phyloP scores from a whole-genome alignment of 371 early-diverging fungal species.

The Mortierella sp. region DNA sequence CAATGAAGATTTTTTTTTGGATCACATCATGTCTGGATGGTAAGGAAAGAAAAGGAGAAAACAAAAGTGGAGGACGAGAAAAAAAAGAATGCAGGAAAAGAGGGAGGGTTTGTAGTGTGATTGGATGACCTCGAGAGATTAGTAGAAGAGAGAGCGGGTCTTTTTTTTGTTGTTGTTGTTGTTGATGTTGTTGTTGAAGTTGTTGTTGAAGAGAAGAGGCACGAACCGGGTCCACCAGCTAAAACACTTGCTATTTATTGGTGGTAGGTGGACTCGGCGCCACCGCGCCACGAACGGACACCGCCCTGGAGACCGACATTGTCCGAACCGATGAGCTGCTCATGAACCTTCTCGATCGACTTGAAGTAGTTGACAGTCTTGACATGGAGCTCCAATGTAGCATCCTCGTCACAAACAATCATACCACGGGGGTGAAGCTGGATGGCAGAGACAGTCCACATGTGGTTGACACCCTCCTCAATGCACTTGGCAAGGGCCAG shows the following conservation, averaged over 20 bases:
- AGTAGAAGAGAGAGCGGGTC: not conserved
- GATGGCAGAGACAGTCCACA: slow-evolving; percentile 94
- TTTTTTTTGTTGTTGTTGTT: slow-evolving; percentile 26
- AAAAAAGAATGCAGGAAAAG: not conserved
- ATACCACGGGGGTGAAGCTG: slow-evolving; percentile 90
- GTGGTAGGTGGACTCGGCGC: slow-evolving; percentile 50
- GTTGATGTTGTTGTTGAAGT: slow-evolving; percentile 29
- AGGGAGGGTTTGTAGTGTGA: not conserved
- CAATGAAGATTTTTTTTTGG: slow-evolving; percentile 3
- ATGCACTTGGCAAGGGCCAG: slow-evolving; percentile 87
- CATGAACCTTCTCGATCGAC: slow-evolving; percentile 89
- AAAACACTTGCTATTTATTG: slow-evolving; percentile 25
- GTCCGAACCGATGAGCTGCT: slow-evolving; percentile 80
- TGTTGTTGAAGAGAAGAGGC: too few relatives aligned
- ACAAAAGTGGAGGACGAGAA: too few relatives aligned
- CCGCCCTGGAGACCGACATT: slow-evolving; percentile 82
- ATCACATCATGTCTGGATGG: too few relatives aligned
- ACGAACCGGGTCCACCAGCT: not conserved
- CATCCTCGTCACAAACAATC: slow-evolving; percentile 92
- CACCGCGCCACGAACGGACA: slow-evolving; percentile 52
- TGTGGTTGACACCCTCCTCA: slow-evolving; percentile 89
- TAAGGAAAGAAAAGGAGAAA: too few relatives aligned
- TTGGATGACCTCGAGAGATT: not conserved
- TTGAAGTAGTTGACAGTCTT: slow-evolving; percentile 93
- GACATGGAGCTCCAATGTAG: slow-evolving; percentile 89